phyloP scores from a whole-genome alignment of 345 rosid genomes.

The Camelina hispida region DNA sequence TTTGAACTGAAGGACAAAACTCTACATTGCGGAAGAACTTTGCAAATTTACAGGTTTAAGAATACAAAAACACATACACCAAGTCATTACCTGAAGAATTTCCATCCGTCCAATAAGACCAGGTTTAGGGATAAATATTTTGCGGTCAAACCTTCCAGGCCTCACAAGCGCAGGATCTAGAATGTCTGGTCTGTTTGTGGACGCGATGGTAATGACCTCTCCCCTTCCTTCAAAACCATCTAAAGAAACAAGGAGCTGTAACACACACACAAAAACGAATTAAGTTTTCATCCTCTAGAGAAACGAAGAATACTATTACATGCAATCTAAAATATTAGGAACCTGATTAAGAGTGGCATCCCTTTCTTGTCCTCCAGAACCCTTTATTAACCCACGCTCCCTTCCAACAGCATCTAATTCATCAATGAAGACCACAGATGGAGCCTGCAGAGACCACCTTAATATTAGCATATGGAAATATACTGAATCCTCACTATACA shows the following conservation, averaged over 20 bases:
- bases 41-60: background rate
- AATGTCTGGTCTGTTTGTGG: slow-evolving; percentile 95
- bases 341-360: slow-evolving; percentile 99
- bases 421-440: slow-evolving; percentile 91
- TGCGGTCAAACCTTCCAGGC: slow-evolving; percentile 90
- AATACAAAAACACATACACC: background rate
- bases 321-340: slow-evolving; percentile 13
- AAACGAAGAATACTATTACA: background rate
- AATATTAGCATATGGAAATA: slow-evolving; percentile 15
- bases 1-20: slow-evolving; percentile 11
- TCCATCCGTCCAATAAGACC: slow-evolving; percentile 90
- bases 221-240: slow-evolving; percentile 99
- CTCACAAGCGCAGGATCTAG: slow-evolving; percentile 95
- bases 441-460: slow-evolving; percentile 59
- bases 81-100: slow-evolving; percentile 68
- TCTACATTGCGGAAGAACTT: background rate
- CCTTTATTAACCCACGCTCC: slow-evolving; percentile 92
- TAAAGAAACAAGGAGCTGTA: slow-evolving; percentile 86
- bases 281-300: background rate
- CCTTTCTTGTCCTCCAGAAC: slow-evolving; percentile 98
- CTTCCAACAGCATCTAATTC: slow-evolving; percentile 98
- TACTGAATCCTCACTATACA: slow-evolving; percentile 3
- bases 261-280: slow-evolving; percentile 23
- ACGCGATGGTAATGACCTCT: slow-evolving; percentile 92
- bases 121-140: slow-evolving; percentile 84